Evolutionary conservation across 2,329 filamentous ascomycete genomes (phyloP).

Genomic region (Taxawa tesnikishii): DNA sequence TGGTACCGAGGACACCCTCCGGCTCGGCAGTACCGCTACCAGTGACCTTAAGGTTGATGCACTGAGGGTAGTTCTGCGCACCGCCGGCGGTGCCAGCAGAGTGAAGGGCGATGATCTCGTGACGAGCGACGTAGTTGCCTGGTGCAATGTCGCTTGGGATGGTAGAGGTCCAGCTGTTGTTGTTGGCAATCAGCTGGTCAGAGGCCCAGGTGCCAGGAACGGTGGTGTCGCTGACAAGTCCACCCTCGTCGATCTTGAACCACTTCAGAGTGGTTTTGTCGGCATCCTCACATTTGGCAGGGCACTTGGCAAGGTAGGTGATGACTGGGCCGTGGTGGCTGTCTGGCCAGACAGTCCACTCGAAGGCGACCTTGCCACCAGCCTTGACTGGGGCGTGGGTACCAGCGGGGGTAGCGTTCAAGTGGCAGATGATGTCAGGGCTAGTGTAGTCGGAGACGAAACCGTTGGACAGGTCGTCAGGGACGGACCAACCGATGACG

Average conservation of each 20-base stretch:
- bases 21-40: conserved; percentile 38
- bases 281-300: conserved; percentile 40
- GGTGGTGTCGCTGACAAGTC: conserved; percentile 33
- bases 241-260: conserved; percentile 51
- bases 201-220: conserved; percentile 42
- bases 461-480: conserved; percentile 24
- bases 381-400: conserved; percentile 46
- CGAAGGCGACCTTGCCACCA: conserved; percentile 44
- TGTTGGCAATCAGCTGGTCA: conserved; percentile 37
- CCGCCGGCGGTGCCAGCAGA: conserved; percentile 30
- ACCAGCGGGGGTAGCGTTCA: conserved; percentile 37
- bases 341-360: conserved; percentile 56
- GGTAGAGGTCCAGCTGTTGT: conserved; percentile 35
- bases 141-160: conserved; percentile 41
- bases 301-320: conserved; percentile 49
- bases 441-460: conserved; percentile 14
- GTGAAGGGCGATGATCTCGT: conserved; percentile 51
- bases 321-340: conserved; percentile 53
- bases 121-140: conserved; percentile 48
- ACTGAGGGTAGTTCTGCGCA: conserved; percentile 33
- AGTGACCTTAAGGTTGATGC: conserved; percentile 49
- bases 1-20: conserved; percentile 37
- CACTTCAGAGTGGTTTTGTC: conserved; percentile 43
- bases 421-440: conserved; percentile 32
- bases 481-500: conserved; percentile 43